A percentile compares a stretch with the other conserved stretches of the same genome.
Conservation (phyloP, 148 eudicot species). For the Limonium bicolor region DNA sequence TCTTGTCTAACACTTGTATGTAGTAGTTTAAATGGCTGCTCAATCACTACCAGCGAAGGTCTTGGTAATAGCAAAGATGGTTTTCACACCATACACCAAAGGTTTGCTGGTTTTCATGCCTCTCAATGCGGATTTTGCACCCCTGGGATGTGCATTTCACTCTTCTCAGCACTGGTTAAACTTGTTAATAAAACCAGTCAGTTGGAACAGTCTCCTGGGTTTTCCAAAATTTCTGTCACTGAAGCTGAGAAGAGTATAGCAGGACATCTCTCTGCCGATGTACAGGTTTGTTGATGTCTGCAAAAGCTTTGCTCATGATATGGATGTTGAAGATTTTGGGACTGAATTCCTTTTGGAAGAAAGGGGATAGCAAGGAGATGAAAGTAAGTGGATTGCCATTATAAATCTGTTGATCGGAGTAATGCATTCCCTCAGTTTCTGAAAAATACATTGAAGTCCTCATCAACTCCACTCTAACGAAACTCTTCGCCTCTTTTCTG, state of each 20-base stretch:
- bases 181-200: conserved; percentile 45
- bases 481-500: no score
- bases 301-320: conserved; percentile 82
- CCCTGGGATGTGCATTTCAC: conserved; percentile 88
- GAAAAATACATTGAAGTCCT: conserved; percentile 25
- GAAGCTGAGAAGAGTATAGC: conserved; percentile 76
- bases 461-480: no score
- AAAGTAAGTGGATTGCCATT: conserved; percentile 46
- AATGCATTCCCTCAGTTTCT: conserved; percentile 49
- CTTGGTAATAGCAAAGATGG: conserved; percentile 83
- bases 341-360: conserved; percentile 58
- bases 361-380: conserved; percentile 33
- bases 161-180: conserved; percentile 68
- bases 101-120: conserved; percentile 87
- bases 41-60: conserved; percentile 88
- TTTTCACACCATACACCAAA: conserved; percentile 84
- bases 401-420: conserved; percentile 22
- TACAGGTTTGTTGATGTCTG: conserved; percentile 92
- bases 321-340: conserved; percentile 94
- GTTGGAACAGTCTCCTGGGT: conserved; percentile 30
- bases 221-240: conserved; percentile 42
- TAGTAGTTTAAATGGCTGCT: conserved; percentile 63
- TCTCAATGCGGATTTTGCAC: conserved; percentile 97
- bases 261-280: conserved; percentile 93
- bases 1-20: conserved; percentile 91